These are phyloP conservation scores for Piromyces finnis DNA, from an alignment of 192 early-diverging fungal species.

Conservation along the genomic window DNA sequence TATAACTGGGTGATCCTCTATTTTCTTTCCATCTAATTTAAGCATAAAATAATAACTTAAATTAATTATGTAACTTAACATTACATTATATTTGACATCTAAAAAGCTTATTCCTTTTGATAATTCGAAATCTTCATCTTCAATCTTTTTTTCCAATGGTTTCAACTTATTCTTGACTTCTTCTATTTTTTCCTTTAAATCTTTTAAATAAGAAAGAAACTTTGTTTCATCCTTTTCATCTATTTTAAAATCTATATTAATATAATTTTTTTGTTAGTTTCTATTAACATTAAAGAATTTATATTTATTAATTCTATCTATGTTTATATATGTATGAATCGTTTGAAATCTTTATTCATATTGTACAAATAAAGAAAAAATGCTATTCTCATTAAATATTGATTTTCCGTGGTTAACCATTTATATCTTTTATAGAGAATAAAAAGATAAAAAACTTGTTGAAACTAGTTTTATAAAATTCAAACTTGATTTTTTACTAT, in stretches of 20 bases:
- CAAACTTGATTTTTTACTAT: not conserved
- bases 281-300: no score
- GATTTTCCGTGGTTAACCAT: not conserved
- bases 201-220: not conserved
- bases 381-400: not conserved
- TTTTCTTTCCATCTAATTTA: conserved; percentile 54
- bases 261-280: no score
- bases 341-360: not conserved
- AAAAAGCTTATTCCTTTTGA: conserved; percentile 70
- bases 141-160: conserved; percentile 12
- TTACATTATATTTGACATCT: conserved; percentile 71
- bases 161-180: not conserved
- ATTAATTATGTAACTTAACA: conserved; percentile 71
- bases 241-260: not conserved
- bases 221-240: not conserved
- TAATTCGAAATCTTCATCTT: conserved; percentile 38
- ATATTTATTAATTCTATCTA: not conserved
- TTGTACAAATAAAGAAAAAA: not conserved
- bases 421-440: not conserved
- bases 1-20: conserved; percentile 42
- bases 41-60: conserved; percentile 54
- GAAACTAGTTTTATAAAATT: not conserved
- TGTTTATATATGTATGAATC: not conserved
- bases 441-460: not conserved
- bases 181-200: not conserved